Percentiles rank a stretch among this genome's conserved stretches.
Conservation (phyloP, 2,329 filamentous ascomycete genomes). For the Microsporum audouinii region DNA sequence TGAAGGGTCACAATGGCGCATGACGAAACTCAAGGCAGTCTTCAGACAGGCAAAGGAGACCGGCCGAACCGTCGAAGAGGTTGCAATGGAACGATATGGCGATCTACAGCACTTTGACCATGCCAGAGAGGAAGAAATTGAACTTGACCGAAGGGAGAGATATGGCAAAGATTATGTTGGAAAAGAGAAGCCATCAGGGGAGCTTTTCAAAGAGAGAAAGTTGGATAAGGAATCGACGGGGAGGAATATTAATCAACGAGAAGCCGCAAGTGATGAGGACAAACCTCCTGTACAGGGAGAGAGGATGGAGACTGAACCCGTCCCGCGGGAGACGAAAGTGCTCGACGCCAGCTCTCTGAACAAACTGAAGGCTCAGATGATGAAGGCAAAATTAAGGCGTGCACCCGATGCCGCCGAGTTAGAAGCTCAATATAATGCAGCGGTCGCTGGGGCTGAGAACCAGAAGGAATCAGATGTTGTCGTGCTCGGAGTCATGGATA, state of each 20-base stretch:
- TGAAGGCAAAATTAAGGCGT: constrained; percentile 83
- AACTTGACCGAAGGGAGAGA: constrained; percentile 67
- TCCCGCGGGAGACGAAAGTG: constrained; percentile 38
- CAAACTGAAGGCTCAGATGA: constrained; percentile 80
- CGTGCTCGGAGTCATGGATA: constrained; percentile 78
- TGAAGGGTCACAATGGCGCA: constrained; percentile 80
- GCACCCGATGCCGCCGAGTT: constrained; percentile 63
- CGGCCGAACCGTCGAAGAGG: constrained; percentile 61
- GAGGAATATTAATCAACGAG: constrained; percentile 22
- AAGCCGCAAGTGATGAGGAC: constrained; percentile 23
- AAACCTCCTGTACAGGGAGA: constrained; percentile 42
- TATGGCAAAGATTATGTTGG: constrained; percentile 79
- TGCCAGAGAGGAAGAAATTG: constrained; percentile 82
- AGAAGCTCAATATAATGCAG: constrained; percentile 72
- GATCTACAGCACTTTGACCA: constrained; percentile 78
- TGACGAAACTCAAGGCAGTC: constrained; percentile 84
- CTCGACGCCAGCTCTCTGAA: constrained; percentile 75
- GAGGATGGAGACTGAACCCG: constrained; percentile 45
- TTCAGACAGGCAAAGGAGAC: constrained; percentile 68
- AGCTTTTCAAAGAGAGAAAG: constrained; percentile 69
- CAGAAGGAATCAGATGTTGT: constrained; percentile 55
- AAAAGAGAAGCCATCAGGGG: constrained; percentile 77
- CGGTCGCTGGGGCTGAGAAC: constrained; percentile 51
- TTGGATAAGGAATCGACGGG: constrained; percentile 44
- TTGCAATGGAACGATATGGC: constrained; percentile 73